Evolutionary conservation across 2,329 filamentous ascomycete genomes (phyloP), one percentile per base, ranked within the genome.

Genomic region (Sphaerulina populicola): DNA sequence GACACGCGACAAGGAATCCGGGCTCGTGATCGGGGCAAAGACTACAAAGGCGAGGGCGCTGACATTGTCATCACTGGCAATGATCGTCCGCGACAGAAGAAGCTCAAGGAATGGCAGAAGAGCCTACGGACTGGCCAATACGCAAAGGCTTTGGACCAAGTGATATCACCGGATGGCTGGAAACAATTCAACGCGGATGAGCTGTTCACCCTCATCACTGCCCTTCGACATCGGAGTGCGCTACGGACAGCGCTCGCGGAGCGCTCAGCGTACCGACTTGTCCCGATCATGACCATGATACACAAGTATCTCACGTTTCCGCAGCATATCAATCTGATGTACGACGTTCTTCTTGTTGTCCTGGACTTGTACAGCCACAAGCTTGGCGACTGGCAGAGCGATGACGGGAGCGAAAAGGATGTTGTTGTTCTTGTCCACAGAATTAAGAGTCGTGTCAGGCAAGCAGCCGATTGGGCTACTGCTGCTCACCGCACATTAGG

Each of bases 331-430:
- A 78, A 78, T 54, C 73, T 95, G 31, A 89, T 87, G 63, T 85
- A 89, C 21, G 91, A 97, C 68, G 81, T 93, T 18, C 83, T 85
- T 12, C 78, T 94, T 63, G 77, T 89, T 53, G 74, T 97, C 33
- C 73, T 97, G 15, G 91, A 98, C 64, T 74, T 97, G 35, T 98
- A 97, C 68, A 82, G 85, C 29, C 83, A 87, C 65, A 85, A 88
- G 60, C 76, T 89, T 21, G 86, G 81, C 2, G 62, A 62, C 21
- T 66, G 64, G 64, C 59, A 58, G 44, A 60, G 57, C 18, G 59
- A 59, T 29, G 62, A 62, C 12, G 62, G 57, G 10, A 57, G 59
- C 37, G 63, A 58, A 14, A 62, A 64, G 44, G 59, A 60, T n/a
- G 55, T 57, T 35, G 58, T 61, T 15, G 56, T 86, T 66, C 78